Percentiles rank a stretch among this genome's conserved stretches.
Conservation (phyloP, 768 basidiomycete genomes). For the Boletellus ananas region DNA sequence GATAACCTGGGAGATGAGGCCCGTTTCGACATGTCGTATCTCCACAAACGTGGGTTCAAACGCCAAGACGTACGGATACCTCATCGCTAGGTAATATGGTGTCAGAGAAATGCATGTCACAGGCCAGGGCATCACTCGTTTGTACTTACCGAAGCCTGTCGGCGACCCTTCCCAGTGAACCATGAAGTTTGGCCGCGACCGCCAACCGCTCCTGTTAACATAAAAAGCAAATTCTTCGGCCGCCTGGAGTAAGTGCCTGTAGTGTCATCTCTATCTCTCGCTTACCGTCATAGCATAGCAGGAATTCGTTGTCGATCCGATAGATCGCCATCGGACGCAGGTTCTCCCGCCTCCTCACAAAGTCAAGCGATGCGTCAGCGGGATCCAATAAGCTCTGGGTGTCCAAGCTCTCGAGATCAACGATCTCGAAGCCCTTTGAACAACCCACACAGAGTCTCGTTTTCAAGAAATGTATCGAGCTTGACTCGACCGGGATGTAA, state of each 20-base stretch:
- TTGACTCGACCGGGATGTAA: conserved; percentile 97
- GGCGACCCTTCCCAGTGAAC: conserved; percentile 96
- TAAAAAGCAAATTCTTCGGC: conserved; percentile 93
- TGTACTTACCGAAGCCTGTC: conserved; percentile 84
- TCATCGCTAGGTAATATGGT: conserved; percentile 58
- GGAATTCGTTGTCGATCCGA: conserved; percentile 92
- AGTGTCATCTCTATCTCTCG: neutral
- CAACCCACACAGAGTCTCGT: conserved; percentile 97
- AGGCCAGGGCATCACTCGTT: neutral
- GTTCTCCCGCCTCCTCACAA: conserved; percentile 86
- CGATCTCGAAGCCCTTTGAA: conserved; percentile 96
- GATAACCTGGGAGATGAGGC: conserved; percentile 89
- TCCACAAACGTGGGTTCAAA: conserved; percentile 97
- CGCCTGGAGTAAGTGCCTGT: conserved; percentile 6
- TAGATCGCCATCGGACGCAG: conserved; percentile 95
- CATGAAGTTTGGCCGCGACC: conserved; percentile 88
- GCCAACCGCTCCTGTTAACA: conserved; percentile 93
- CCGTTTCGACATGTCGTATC: conserved; percentile 92
- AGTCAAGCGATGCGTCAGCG: conserved; percentile 84
- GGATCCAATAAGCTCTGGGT: conserved; percentile 96
- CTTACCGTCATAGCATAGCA: conserved; percentile 94
- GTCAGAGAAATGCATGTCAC: conserved; percentile 4
- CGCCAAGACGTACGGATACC: conserved; percentile 94
- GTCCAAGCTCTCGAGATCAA: conserved; percentile 94
- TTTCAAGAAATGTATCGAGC: conserved; percentile 95